A percentile compares a stretch with the other conserved stretches of the same genome.
These are phyloP conservation scores for Paramecium primaurelia DNA, from an alignment of 73 alveolate genomes.

Conservation along the genomic window DNA sequence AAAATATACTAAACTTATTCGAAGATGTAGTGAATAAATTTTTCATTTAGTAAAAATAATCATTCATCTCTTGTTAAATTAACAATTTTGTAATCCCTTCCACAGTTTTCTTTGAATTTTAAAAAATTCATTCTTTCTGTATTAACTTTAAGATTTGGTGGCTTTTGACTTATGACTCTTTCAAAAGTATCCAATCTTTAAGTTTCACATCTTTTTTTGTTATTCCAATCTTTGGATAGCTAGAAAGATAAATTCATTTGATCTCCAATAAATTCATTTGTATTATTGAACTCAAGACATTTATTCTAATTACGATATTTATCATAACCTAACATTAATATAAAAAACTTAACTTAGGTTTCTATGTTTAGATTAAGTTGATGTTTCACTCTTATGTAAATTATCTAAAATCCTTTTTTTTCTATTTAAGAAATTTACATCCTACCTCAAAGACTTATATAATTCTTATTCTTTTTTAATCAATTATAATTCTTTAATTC, in stretches of 20 bases:
- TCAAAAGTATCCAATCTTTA: background rate
- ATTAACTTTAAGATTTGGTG: background rate
- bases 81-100: background rate
- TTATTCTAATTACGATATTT: background rate
- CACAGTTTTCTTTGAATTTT: background rate
- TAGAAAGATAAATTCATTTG: background rate
- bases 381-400: background rate
- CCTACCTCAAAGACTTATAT: background rate
- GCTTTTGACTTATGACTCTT: background rate
- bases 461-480: background rate
- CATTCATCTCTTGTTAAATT: background rate
- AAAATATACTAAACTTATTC: constrained; percentile 1
- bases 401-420: background rate
- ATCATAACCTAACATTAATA: background rate
- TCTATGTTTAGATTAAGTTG: background rate
- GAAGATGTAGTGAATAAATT: background rate
- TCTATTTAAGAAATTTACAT: background rate
- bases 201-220: background rate
- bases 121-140: background rate
- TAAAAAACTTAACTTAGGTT: background rate
- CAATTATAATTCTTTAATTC: background rate
- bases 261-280: background rate
- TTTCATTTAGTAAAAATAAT: background rate
- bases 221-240: background rate
- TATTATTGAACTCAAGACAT: background rate